Evolutionary conservation across 2,329 filamentous ascomycete species (phyloP).

Genomic region (Exophiala lecanii-corni): DNA sequence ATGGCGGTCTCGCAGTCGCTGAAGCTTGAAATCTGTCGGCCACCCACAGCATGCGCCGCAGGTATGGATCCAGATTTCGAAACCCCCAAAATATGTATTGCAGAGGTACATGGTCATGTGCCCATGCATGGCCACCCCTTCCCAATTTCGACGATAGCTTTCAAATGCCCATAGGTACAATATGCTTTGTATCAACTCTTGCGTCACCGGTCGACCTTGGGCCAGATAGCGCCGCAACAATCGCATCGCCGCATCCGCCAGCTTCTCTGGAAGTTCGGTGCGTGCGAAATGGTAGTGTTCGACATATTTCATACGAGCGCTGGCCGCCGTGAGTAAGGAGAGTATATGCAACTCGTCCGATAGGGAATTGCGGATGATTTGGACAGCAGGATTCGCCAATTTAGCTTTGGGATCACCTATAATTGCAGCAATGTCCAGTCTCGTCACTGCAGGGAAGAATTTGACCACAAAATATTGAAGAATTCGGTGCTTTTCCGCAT

Average conservation of each 20-base stretch:
- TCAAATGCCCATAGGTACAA: conserved; percentile 16
- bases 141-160: conserved; percentile 18
- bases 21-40: conserved; percentile 17
- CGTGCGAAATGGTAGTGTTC: conserved; percentile 11
- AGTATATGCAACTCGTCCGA: conserved; percentile 13
- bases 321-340: conserved; percentile 10
- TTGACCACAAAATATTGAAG: conserved; percentile 16
- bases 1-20: conserved; percentile 10
- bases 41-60: conserved; percentile 17
- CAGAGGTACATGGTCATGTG: conserved; percentile 14
- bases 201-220: conserved; percentile 8
- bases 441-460: conserved; percentile 17
- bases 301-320: conserved; percentile 17
- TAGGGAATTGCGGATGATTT: conserved; percentile 8
- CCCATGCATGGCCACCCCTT: conserved; percentile 10
- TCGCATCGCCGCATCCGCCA: conserved; percentile 11
- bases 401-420: conserved; percentile 5
- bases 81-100: conserved; percentile 14
- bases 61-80: conserved; percentile 11
- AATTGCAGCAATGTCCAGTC: conserved; percentile 11
- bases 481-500: conserved; percentile 14
- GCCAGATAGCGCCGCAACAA: conserved; percentile 11
- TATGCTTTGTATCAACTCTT: conserved; percentile 16
- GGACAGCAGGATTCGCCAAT: conserved; percentile 8
- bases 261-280: conserved; percentile 11